These are phyloP conservation scores for Xanthoconium purpureum DNA, from an alignment of 768 basidiomycete species.

Conservation along the genomic window DNA sequence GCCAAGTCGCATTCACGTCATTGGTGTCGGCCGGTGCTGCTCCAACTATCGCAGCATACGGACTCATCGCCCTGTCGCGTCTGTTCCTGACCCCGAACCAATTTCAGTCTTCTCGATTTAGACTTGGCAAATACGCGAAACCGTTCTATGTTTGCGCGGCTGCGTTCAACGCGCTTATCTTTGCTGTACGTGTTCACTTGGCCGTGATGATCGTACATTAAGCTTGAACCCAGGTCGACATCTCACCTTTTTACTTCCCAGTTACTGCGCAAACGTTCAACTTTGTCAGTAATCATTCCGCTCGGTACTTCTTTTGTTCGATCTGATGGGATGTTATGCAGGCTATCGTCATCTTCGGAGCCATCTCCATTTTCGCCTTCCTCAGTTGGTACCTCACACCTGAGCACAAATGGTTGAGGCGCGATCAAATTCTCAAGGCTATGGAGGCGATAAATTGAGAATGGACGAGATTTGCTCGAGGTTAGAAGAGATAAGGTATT, in stretches of 20 bases:
- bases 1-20: slow-evolving; percentile 89
- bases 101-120: slow-evolving; percentile 73
- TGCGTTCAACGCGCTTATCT: slow-evolving; percentile 71
- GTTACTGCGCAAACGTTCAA: slow-evolving; percentile 76
- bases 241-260: slow-evolving; percentile 88
- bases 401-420: slow-evolving; percentile 74
- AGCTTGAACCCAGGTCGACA: slow-evolving; percentile 54
- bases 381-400: slow-evolving; percentile 78
- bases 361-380: slow-evolving; percentile 74
- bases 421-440: slow-evolving; percentile 55
- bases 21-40: slow-evolving; percentile 82
- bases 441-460: slow-evolving; percentile 30
- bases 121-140: slow-evolving; percentile 60
- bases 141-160: slow-evolving; percentile 67
- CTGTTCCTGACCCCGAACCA: slow-evolving; percentile 73
- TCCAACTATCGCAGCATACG: slow-evolving; percentile 88
- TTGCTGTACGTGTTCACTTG: slow-evolving; percentile 53
- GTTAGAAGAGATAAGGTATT: not conserved
- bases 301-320: not conserved
- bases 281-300: slow-evolving; percentile 53
- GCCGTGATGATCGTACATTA: slow-evolving; percentile 2
- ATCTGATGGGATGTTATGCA: slow-evolving; percentile 29
- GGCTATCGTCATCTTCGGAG: slow-evolving; percentile 77
- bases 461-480: not conserved
- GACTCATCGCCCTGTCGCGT: slow-evolving; percentile 72